Evolutionary conservation across 257 asterid genomes (phyloP).

Genomic region (Scutellaria minor): DNA sequence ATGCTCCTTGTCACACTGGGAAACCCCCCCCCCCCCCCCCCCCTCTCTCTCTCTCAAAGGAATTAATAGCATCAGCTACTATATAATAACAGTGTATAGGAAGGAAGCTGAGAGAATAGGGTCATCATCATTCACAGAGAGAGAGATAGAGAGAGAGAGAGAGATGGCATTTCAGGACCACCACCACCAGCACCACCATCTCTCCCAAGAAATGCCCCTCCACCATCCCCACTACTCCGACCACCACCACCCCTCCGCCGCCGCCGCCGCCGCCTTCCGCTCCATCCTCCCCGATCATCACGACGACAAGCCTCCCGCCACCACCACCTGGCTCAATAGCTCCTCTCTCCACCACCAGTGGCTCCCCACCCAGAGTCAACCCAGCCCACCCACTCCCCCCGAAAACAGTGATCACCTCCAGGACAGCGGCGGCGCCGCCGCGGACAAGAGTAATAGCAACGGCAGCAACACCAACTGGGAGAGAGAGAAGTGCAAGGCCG

Average conservation of each 20-base stretch:
- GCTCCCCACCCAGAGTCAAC: conserved; percentile 55
- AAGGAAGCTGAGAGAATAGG: conserved; percentile 28
- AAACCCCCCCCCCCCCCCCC: conserved; percentile 13
- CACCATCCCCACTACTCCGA: conserved; percentile 53
- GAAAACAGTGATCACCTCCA: conserved; percentile 46
- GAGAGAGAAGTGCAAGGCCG: conserved; percentile 85
- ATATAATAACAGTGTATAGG: conserved; percentile 29
- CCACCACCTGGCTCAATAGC: conserved; percentile 50
- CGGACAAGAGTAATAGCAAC: conserved; percentile 36
- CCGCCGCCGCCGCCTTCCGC: conserved; percentile 44
- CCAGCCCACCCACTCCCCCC: conserved; percentile 41
- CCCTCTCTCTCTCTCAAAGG: conserved; percentile 13
- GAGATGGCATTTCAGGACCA: conserved; percentile 61
- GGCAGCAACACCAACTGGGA: conserved; percentile 62
- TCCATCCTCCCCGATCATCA: conserved; percentile 52
- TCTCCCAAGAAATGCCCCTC: conserved; percentile 57
- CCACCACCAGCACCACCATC: conserved; percentile 48
- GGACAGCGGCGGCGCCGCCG: conserved; percentile 43
- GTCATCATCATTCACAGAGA: conserved; percentile 23
- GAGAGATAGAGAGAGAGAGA: conserved; percentile 13
- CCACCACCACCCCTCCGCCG: conserved; percentile 42
- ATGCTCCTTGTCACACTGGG: conserved; percentile 33
- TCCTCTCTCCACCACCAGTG: conserved; percentile 52
- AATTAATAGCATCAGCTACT: conserved; percentile 37
- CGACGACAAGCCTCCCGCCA: conserved; percentile 40